phyloP scores from a whole-genome alignment of 2,329 filamentous ascomycete species.

The Diaporthe velutina region DNA sequence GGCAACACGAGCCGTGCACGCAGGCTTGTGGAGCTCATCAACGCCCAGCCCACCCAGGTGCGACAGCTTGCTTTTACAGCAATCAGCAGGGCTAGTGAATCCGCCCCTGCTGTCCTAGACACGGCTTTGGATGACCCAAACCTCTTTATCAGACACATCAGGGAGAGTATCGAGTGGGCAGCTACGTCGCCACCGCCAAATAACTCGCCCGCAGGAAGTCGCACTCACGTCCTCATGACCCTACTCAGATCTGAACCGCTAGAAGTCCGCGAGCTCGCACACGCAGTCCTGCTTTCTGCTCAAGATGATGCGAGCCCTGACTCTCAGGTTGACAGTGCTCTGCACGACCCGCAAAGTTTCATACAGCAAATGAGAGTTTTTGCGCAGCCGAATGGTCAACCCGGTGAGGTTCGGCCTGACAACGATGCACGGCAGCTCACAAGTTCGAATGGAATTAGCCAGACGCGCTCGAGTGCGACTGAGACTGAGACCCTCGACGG shows the following conservation, averaged over 20 bases:
- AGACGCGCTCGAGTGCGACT: neutral
- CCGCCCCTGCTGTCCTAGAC: neutral
- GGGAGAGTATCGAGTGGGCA: neutral
- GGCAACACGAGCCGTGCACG: neutral
- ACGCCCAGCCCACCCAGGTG: neutral
- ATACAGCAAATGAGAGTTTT: neutral
- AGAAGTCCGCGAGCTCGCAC: neutral
- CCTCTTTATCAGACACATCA: neutral
- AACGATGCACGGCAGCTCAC: neutral
- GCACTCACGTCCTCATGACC: neutral
- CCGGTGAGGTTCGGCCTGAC: neutral
- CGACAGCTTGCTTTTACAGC: neutral
- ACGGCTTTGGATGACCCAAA: neutral
- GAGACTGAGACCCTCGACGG: neutral
- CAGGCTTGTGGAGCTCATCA: neutral
- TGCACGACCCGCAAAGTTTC: neutral
- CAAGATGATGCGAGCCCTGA: neutral
- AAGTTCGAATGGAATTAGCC: too few species aligned
- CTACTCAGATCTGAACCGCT: neutral
- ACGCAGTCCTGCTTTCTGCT: neutral
- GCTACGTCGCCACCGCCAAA: too few species aligned
- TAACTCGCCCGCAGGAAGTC: neutral
- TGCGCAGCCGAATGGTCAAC: neutral
- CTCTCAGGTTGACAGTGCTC: neutral
- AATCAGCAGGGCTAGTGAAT: neutral